phyloP scores from a whole-genome alignment of 441 rosid genomes.

The Pelargonium australe region DNA sequence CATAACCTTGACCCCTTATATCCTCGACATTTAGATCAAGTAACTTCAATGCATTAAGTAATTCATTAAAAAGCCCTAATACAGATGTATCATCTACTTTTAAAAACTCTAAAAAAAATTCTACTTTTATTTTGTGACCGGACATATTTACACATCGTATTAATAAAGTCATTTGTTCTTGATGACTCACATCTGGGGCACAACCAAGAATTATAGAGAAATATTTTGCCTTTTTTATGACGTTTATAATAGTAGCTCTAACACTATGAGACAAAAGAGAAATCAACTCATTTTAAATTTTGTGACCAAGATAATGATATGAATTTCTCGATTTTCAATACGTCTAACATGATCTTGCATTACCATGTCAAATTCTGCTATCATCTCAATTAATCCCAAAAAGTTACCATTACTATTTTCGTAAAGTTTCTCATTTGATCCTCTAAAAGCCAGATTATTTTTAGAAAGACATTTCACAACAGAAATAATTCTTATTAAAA shows the following conservation, averaged over 20 bases:
- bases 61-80: not conserved
- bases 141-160: not conserved
- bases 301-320: constrained; percentile 2
- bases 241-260: not conserved
- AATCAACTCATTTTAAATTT: not conserved
- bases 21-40: not conserved
- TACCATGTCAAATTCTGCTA: not conserved
- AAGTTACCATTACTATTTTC: not conserved
- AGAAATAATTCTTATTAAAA: not conserved
- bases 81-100: not conserved
- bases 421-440: not conserved
- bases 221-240: not conserved
- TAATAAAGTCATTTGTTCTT: not conserved
- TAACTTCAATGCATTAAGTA: not conserved
- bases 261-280: not conserved
- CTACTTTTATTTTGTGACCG: not conserved
- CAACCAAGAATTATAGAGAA: not conserved
- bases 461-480: not conserved
- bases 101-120: not conserved
- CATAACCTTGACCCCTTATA: not conserved
- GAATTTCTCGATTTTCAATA: not conserved
- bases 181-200: not conserved
- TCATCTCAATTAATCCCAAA: not conserved
- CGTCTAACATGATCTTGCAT: not conserved
- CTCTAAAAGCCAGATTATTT: not conserved